phyloP scores from a whole-genome alignment of 768 basidiomycete species.

The Pleurotus cornucopiae region DNA sequence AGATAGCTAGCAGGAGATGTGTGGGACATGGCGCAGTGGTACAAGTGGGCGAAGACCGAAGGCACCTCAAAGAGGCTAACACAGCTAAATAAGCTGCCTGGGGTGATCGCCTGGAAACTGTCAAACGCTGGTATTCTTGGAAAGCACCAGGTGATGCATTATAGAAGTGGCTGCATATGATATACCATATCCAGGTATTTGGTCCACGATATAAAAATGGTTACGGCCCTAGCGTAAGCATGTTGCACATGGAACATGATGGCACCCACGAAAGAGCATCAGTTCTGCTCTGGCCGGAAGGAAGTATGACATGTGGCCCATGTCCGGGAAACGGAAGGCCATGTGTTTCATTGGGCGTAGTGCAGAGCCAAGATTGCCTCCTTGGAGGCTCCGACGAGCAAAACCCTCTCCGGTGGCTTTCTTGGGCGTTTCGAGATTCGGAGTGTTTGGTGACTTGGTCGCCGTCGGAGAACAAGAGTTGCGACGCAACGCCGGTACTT shows the following conservation, averaged over 20 bases:
- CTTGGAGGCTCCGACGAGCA: neutral
- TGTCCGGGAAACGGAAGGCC: neutral
- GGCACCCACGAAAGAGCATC: conserved; percentile 2
- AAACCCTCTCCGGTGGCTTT: neutral
- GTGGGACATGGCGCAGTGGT: conserved; percentile 49
- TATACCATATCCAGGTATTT: conserved; percentile 2
- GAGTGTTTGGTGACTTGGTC: neutral
- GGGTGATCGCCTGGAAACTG: neutral
- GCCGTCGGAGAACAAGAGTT: neutral
- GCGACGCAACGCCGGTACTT: neutral
- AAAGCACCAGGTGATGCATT: neutral
- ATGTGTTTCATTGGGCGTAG: conserved; percentile 2
- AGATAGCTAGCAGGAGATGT: conserved; percentile 56
- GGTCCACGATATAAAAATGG: neutral
- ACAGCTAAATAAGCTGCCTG: neutral
- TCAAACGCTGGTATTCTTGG: neutral
- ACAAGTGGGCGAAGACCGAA: conserved; percentile 4
- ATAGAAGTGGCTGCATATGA: conserved; percentile 2
- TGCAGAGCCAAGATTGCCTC: too few relatives aligned
- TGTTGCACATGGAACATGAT: conserved; percentile 5
- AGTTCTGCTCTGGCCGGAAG: neutral
- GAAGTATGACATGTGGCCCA: conserved; percentile 4
- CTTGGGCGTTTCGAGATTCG: neutral
- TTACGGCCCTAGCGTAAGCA: neutral
- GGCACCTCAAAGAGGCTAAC: neutral